These are phyloP conservation scores for Heteromeles arbutifolia DNA, from an alignment of 306 rosid species.

Conservation along the genomic window DNA sequence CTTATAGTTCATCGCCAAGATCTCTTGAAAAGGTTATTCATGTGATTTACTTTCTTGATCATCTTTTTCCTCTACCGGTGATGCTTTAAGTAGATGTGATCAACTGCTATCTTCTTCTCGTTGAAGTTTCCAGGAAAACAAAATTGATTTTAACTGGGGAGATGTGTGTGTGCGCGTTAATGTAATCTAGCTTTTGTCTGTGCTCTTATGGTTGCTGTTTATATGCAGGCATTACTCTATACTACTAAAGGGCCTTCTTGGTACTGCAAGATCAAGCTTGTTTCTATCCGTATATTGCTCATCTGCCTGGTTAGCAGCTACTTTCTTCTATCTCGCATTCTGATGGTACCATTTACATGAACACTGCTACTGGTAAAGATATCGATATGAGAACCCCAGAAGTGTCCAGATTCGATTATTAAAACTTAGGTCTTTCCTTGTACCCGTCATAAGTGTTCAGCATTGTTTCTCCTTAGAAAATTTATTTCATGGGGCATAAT, in stretches of 20 bases:
- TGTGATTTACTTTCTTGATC: constrained; percentile 2
- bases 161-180: not conserved
- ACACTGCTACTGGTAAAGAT: not conserved
- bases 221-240: constrained; percentile 62
- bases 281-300: constrained; percentile 83
- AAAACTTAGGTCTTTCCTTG: not conserved
- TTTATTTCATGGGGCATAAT: not conserved
- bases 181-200: not conserved
- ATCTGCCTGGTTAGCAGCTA: constrained; percentile 73
- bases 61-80: not conserved
- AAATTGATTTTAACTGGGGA: not conserved
- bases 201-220: constrained; percentile 7
- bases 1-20: constrained; percentile 86
- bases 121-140: not conserved
- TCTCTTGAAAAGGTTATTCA: constrained; percentile 65
- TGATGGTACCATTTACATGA: not conserved
- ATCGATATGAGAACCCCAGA: not conserved
- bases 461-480: not conserved
- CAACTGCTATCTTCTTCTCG: not conserved
- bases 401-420: not conserved
- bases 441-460: not conserved
- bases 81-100: not conserved
- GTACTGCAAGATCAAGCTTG: constrained; percentile 95
- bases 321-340: not conserved
- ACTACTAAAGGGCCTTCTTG: constrained; percentile 71